These are phyloP conservation scores for Picochlorum sp. DNA, from an alignment of 139 green algal genomes.

Conservation along the genomic window DNA sequence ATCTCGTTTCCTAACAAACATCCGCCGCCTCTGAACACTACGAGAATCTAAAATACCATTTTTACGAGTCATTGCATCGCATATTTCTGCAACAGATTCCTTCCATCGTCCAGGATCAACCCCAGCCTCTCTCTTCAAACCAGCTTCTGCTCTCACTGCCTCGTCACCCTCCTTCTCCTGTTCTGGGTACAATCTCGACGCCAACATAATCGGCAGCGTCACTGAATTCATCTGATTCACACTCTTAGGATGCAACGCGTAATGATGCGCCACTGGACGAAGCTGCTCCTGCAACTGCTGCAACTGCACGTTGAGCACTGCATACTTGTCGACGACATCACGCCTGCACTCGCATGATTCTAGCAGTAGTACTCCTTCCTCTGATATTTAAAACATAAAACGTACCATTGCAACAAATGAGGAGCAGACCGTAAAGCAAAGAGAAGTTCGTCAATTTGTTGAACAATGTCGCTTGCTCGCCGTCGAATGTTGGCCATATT, in stretches of 20 bases:
- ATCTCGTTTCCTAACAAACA: too few species aligned
- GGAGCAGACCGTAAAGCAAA: too few species aligned
- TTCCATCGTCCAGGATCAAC: background rate
- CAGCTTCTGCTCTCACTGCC: conserved; percentile 10
- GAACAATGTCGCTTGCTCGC: too few species aligned
- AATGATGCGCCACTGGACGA: conserved; percentile 37
- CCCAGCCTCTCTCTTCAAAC: background rate
- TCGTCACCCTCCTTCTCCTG: conserved; percentile 26
- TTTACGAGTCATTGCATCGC: background rate
- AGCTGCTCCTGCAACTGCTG: conserved; percentile 32
- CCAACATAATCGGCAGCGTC: conserved; percentile 48
- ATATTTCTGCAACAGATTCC: background rate
- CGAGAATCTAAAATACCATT: too few species aligned
- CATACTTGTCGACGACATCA: conserved; percentile 33
- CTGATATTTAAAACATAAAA: too few species aligned
- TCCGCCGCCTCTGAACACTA: too few species aligned
- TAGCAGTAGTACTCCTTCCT: too few species aligned
- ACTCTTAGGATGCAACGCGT: conserved; percentile 24
- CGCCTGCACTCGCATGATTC: conserved; percentile 12
- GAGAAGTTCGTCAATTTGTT: too few species aligned
- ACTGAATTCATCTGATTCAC: conserved; percentile 37
- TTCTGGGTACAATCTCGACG: conserved; percentile 46
- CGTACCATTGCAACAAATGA: too few species aligned
- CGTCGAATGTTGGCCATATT: too few species aligned
- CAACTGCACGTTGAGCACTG: conserved; percentile 42